These are phyloP conservation scores for Podaxis sp. DNA, from an alignment of 768 basidiomycete species.

Conservation along the genomic window DNA sequence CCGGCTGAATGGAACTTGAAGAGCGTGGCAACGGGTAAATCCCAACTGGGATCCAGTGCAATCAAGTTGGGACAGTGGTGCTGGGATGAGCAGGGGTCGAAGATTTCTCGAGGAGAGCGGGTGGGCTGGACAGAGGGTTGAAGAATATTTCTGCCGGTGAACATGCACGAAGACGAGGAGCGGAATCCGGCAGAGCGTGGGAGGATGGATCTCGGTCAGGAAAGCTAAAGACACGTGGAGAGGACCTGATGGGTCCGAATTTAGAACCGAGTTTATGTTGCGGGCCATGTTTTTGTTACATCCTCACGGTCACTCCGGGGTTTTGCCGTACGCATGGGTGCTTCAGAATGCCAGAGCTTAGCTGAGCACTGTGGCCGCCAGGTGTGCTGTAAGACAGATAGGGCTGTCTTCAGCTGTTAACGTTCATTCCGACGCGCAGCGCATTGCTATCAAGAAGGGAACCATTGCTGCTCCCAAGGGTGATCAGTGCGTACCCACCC, in stretches of 20 bases:
- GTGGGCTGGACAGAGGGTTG: neutral
- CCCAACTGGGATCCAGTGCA: neutral
- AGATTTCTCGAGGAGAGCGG: neutral
- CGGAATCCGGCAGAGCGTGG: neutral
- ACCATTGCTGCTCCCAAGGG: neutral
- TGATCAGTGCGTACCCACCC: conserved; percentile 1
- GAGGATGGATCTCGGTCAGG: conserved; percentile 8
- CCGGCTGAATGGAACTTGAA: neutral
- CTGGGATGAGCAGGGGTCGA: neutral
- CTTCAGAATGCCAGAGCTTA: conserved; percentile 13
- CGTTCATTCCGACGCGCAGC: neutral
- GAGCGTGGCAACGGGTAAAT: conserved; percentile 1
- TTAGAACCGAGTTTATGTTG: conserved; percentile 13
- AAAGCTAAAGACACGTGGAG: conserved; percentile 11
- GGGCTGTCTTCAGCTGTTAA: conserved; percentile 1
- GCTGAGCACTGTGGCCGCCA: conserved; percentile 14
- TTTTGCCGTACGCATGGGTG: conserved; percentile 12
- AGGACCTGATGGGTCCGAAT: conserved; percentile 5
- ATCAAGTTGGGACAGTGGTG: no score
- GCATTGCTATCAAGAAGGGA: neutral
- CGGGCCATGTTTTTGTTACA: conserved; percentile 12
- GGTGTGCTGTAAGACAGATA: conserved; percentile 8
- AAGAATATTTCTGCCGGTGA: neutral
- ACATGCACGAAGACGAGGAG: neutral
- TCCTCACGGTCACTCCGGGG: conserved; percentile 15